Evolutionary conservation across 2,329 filamentous ascomycete species (phyloP).

Genomic region (Xylariaceae sp.): DNA sequence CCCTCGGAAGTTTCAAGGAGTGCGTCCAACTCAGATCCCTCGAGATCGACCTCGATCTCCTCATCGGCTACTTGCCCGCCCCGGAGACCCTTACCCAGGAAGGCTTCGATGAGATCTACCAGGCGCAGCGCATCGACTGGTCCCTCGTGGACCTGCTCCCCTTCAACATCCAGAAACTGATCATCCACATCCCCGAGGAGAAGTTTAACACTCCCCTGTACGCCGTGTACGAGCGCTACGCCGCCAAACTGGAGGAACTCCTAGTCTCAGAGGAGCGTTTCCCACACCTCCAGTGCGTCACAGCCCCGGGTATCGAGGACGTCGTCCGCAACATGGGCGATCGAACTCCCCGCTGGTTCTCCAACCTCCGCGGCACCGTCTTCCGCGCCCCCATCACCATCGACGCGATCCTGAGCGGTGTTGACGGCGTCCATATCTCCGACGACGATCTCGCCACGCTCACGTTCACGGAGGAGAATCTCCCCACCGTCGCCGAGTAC

Average conservation of each 20-base stretch:
- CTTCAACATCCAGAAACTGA: constrained; percentile 10
- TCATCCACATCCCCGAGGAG: neutral
- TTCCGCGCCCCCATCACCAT: neutral
- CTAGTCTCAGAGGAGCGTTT: neutral
- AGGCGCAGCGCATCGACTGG: neutral
- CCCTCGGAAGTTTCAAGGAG: neutral
- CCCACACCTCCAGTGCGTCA: neutral
- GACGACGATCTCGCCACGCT: too few species aligned
- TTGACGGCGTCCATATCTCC: too few species aligned
- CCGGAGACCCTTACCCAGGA: neutral
- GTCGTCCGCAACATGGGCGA: neutral
- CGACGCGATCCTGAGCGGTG: too few species aligned
- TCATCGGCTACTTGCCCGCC: constrained; percentile 8
- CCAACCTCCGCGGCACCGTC: neutral
- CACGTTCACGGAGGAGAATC: too few species aligned
- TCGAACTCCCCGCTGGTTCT: neutral
- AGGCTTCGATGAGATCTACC: neutral
- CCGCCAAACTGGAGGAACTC: constrained; percentile 13
- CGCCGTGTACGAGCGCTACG: constrained; percentile 8
- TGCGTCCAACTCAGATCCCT: constrained; percentile 2
- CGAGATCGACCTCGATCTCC: constrained; percentile 10
- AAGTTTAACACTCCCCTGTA: constrained; percentile 6
- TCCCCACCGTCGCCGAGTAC: too few species aligned
- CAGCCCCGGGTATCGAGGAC: neutral
- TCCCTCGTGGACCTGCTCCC: constrained; percentile 1